Evolutionary conservation across 2,329 filamentous ascomycete species (phyloP).

Genomic region (Gaeumannomyces tritici): DNA sequence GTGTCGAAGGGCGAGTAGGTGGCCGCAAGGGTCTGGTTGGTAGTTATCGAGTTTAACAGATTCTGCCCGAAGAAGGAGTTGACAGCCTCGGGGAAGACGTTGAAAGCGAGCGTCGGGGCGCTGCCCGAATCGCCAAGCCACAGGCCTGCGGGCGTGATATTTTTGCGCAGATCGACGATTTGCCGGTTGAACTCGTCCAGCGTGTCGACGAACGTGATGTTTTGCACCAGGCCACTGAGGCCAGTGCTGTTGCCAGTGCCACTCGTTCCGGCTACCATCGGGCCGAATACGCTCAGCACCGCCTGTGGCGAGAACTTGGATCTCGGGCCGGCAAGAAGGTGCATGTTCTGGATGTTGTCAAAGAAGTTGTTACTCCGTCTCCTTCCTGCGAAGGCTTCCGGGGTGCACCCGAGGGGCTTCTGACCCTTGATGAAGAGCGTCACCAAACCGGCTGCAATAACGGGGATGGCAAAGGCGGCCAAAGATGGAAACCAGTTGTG

Average conservation of each 20-base stretch:
- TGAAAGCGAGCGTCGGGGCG: constrained; percentile 59
- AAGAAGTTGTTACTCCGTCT: constrained; percentile 14
- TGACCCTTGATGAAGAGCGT: constrained; percentile 62
- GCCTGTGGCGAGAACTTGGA: constrained; percentile 24
- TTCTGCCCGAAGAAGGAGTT: constrained; percentile 56
- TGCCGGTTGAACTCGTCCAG: constrained; percentile 59
- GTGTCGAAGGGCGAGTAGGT: constrained; percentile 68
- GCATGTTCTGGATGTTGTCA: constrained; percentile 24
- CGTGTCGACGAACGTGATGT: constrained; percentile 47
- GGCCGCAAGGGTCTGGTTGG: constrained; percentile 59
- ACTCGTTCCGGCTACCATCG: constrained; percentile 23
- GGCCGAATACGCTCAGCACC: constrained; percentile 25
- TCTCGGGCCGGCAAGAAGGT: constrained; percentile 33
- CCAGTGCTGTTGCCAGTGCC: background rate
- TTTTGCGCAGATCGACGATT: constrained; percentile 52
- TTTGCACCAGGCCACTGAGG: background rate
- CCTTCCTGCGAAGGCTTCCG: constrained; percentile 27
- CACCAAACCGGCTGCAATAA: constrained; percentile 70
- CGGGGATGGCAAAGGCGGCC: constrained; percentile 66
- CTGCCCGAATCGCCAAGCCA: constrained; percentile 55
- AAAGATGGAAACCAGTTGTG: constrained; percentile 70
- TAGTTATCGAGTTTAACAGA: constrained; percentile 53
- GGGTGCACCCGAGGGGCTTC: constrained; percentile 39
- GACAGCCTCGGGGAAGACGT: constrained; percentile 48
- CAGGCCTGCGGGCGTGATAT: constrained; percentile 68